Conservation (phyloP, 2,329 filamentous ascomycete species). For the Tolypocladium pustulatum region DNA sequence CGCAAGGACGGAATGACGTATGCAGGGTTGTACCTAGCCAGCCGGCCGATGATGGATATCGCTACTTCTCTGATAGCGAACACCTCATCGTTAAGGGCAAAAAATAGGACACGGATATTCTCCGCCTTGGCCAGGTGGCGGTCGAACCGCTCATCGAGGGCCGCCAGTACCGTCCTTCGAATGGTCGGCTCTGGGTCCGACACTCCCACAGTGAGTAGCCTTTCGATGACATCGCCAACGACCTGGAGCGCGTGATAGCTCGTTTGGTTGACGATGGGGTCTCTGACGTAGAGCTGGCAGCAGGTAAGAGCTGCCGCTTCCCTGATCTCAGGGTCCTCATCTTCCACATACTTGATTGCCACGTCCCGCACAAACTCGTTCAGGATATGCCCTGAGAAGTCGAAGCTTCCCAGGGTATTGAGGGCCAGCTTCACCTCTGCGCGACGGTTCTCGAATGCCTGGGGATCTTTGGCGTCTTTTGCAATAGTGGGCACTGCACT, state of each 20-base stretch:
- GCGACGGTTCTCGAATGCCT: slow-evolving; percentile 71
- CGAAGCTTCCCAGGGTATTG: slow-evolving; percentile 94
- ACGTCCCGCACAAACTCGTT: slow-evolving; percentile 99
- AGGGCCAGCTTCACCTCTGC: slow-evolving; percentile 85
- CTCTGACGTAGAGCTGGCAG: slow-evolving; percentile 92
- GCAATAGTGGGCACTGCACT: slow-evolving; percentile 72
- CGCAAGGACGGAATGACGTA: slow-evolving; percentile 94
- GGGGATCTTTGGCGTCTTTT: slow-evolving; percentile 76
- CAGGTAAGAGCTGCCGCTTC: slow-evolving; percentile 93
- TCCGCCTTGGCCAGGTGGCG: slow-evolving; percentile 94
- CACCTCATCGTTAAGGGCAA: slow-evolving; percentile 89
- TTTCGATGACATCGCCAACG: slow-evolving; percentile 95
- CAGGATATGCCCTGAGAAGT: slow-evolving; percentile 83
- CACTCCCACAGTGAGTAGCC: slow-evolving; percentile 86
- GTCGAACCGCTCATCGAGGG: slow-evolving; percentile 88
- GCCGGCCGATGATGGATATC: slow-evolving; percentile 88
- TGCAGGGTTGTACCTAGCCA: slow-evolving; percentile 85
- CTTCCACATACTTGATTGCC: slow-evolving; percentile 95
- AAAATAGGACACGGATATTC: slow-evolving; percentile 90
- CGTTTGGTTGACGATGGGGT: slow-evolving; percentile 96
- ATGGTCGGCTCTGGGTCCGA: slow-evolving; percentile 88
- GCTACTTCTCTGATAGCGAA: slow-evolving; percentile 90
- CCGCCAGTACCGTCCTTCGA: slow-evolving; percentile 74
- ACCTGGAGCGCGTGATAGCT: slow-evolving; percentile 95
- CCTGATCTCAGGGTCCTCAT: slow-evolving; percentile 85